Percentiles rank a stretch among this genome's conserved stretches.
Evolutionary conservation across 257 asterid genomes (phyloP).

Genomic region (Haberlea rhodopensis): DNA sequence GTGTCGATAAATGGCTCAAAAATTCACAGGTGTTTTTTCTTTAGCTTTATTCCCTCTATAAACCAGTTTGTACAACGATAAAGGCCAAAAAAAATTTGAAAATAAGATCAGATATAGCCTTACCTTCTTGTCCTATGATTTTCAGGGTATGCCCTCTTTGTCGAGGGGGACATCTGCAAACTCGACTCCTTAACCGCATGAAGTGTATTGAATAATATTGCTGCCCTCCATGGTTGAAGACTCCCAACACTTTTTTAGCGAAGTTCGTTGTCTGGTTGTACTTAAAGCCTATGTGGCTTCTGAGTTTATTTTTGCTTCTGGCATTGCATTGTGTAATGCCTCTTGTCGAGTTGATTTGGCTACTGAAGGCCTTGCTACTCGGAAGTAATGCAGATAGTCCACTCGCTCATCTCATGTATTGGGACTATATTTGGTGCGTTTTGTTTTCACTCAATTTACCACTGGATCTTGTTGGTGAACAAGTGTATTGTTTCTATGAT

Average conservation of each 20-base stretch:
- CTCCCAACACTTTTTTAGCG: neutral
- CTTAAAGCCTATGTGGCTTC: neutral
- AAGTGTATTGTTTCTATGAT: too few species aligned
- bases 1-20: conserved; percentile 94
- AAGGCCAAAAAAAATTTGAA: neutral
- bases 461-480: too few species aligned
- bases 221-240: too few species aligned
- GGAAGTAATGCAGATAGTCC: too few species aligned
- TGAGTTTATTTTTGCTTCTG: neutral
- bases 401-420: too few species aligned
- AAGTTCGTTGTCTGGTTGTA: neutral
- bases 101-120: too few species aligned
- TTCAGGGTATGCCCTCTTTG: conserved; percentile 1
- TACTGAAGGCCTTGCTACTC: too few species aligned
- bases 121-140: neutral
- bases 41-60: neutral
- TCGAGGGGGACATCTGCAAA: neutral
- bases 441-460: too few species aligned
- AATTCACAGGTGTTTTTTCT: conserved; percentile 67
- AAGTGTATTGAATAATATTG: neutral
- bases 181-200: neutral
- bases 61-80: neutral
- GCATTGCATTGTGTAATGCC: neutral
- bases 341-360: neutral
- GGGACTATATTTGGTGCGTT: too few species aligned